Evolutionary conservation across 345 rosid species (phyloP).

Genomic region (Clausena lansium): DNA sequence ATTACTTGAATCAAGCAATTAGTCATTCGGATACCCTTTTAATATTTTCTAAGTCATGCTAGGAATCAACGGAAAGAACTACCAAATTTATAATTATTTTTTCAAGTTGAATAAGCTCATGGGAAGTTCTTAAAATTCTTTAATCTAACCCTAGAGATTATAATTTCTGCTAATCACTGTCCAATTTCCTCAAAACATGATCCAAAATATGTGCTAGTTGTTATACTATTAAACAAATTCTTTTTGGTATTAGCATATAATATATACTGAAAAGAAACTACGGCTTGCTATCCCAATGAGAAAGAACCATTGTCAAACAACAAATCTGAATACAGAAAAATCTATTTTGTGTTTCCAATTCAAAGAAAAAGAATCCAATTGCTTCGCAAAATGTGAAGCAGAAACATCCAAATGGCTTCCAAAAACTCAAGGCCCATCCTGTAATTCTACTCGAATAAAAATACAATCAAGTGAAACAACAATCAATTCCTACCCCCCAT

Average conservation of each 20-base stretch:
- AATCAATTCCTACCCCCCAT: not conserved
- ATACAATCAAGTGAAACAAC: not conserved
- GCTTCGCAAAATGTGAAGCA: not conserved
- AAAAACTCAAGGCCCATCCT: not conserved
- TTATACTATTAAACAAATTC: not conserved
- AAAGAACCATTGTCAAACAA: not conserved
- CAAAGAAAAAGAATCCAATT: not conserved
- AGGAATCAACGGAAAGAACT: not conserved
- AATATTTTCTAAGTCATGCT: not conserved
- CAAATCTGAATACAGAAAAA: not conserved
- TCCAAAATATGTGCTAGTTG: slow-evolving; percentile 29
- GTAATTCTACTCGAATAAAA: not conserved
- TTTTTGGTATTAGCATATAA: not conserved
- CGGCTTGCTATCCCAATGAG: not conserved
- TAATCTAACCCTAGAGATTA: slow-evolving; percentile 8
- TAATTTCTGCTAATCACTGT: slow-evolving; percentile 13
- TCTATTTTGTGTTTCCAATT: not conserved
- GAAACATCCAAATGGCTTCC: not conserved
- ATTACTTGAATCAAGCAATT: not conserved
- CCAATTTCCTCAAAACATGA: slow-evolving; percentile 25
- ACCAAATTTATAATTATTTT: too few relatives aligned
- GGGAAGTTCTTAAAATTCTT: not conserved
- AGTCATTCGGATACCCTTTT: not conserved
- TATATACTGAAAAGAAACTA: not conserved
- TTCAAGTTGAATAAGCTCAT: not conserved